Evolutionary conservation across 75 land plant species (phyloP).

Genomic region (Pinus taeda): DNA sequence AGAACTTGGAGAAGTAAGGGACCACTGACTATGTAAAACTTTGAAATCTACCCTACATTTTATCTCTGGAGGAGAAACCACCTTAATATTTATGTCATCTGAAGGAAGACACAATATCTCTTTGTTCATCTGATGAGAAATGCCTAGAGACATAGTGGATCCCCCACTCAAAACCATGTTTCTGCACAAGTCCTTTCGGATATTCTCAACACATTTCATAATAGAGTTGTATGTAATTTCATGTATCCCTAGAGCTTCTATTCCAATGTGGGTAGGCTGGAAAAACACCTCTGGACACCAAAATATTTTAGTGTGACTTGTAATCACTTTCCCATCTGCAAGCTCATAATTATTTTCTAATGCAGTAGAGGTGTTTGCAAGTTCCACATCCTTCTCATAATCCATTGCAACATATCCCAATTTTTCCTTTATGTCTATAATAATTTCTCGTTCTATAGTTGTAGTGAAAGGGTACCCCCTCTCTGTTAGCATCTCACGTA

Average conservation of each 20-base stretch:
- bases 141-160: conserved; percentile 8
- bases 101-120: conserved; percentile 45
- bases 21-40: too few species aligned
- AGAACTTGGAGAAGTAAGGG: too few species aligned
- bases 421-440: conserved; percentile 13
- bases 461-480: conserved; percentile 54
- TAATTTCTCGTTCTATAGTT: conserved; percentile 47
- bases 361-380: too few species aligned
- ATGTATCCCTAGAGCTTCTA: conserved; percentile 49
- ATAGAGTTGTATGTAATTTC: conserved; percentile 36
- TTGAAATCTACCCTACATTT: conserved; percentile 41
- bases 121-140: conserved; percentile 51
- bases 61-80: conserved; percentile 51
- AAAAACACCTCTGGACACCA: conserved; percentile 55
- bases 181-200: too few species aligned
- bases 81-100: conserved; percentile 45
- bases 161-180: too few species aligned
- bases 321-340: too few species aligned
- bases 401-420: too few species aligned
- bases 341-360: too few species aligned
- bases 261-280: conserved; percentile 46
- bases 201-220: too few species aligned
- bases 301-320: conserved; percentile 53
- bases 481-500: conserved; percentile 53
- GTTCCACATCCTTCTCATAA: too few species aligned